Conservation (phyloP, 495 filamentous ascomycete genomes). For the Daldinia loculata region DNA sequence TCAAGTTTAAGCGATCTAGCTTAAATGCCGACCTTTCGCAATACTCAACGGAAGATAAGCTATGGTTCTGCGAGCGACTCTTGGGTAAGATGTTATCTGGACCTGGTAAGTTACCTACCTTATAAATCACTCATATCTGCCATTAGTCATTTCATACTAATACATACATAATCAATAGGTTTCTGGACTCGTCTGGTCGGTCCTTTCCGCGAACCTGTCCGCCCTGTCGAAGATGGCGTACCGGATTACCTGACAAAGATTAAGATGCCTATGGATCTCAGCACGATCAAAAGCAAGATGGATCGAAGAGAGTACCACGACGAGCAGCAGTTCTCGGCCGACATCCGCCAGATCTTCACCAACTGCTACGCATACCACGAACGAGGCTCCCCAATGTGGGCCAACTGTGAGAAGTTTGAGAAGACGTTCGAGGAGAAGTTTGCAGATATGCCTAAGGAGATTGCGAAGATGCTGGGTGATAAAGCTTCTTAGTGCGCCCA, state of each 20-base stretch:
- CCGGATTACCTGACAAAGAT: conserved; percentile 60
- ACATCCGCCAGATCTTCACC: conserved; percentile 59
- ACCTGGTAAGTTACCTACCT: conserved; percentile 51
- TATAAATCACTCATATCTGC: not conserved
- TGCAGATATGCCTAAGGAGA: conserved; percentile 59
- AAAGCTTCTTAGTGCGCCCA: conserved; percentile 42
- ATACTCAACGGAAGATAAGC: conserved; percentile 54
- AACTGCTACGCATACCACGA: conserved; percentile 61
- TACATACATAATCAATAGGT: conserved; percentile 47
- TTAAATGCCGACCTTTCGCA: conserved; percentile 34
- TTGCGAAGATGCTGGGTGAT: conserved; percentile 57
- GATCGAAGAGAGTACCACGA: conserved; percentile 51
- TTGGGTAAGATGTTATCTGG: conserved; percentile 63
- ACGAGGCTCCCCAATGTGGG: conserved; percentile 54
- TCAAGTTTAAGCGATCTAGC: conserved; percentile 45
- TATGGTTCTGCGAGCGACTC: conserved; percentile 61
- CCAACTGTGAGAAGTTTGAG: conserved; percentile 55
- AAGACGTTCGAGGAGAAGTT: conserved; percentile 63
- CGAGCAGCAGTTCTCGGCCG: conserved; percentile 55
- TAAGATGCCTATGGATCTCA: conserved; percentile 59
- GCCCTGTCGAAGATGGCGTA: conserved; percentile 54
- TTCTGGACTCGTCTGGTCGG: conserved; percentile 67
- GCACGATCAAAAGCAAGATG: conserved; percentile 61
- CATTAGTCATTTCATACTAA: not conserved
- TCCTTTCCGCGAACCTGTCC: conserved; percentile 59